Base-by-base conservation (phyloP, 495 filamentous ascomycete species). In the Aspergillus conjunctus region DNA sequence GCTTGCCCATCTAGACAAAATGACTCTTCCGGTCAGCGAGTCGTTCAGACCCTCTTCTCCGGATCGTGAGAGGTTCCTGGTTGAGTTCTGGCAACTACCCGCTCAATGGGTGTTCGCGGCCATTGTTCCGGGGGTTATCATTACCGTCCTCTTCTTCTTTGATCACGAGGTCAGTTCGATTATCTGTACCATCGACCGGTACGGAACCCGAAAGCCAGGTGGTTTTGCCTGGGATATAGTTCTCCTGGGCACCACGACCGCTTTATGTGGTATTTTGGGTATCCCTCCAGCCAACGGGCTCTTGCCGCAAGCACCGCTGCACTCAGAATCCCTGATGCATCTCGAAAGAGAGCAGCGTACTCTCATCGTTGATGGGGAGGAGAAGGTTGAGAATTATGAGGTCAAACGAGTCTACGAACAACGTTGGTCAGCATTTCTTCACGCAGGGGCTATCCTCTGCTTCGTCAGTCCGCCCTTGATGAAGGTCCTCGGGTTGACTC, bases 141-240 rank as follows among this genome's bases (percentile, higher is more conserved):
- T 90, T 57, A 90, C 87, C 1, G 75, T 85, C 0, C 79, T 90
- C 0, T 90, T 89, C 76, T 90, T 88, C 73, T 90, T 90, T 63
- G 87, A 90, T 58, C 88, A 89, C 54, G 87, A 90, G 64, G 85
- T 90, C 22, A 88, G 84, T 66, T 89, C 85, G n/a, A 90, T 90
- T 56, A 89, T 89, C 51, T 88, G 87, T 65, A 90, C 87, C 0
- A 81, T 88, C 55, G 80, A 85, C 18, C 81, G 85, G 17, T 89
- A 90, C 66, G 87, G 87, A 6, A 84, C 84, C 3, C 75, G 73
- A 44, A 89, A 89, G 60, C 87, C 86, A 1, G 83, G 84, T 4
- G 87, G 88, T 0, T 89, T 87, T 60, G 86, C 87, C 2, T 89
- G 87, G 87, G 87, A 89, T 60, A 84, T 89, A 15, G 74, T 83